These are phyloP conservation scores for Cutaneotrichosporon spelunceum DNA, from an alignment of 1,284 basidiomycete genomes.

Conservation along the genomic window DNA sequence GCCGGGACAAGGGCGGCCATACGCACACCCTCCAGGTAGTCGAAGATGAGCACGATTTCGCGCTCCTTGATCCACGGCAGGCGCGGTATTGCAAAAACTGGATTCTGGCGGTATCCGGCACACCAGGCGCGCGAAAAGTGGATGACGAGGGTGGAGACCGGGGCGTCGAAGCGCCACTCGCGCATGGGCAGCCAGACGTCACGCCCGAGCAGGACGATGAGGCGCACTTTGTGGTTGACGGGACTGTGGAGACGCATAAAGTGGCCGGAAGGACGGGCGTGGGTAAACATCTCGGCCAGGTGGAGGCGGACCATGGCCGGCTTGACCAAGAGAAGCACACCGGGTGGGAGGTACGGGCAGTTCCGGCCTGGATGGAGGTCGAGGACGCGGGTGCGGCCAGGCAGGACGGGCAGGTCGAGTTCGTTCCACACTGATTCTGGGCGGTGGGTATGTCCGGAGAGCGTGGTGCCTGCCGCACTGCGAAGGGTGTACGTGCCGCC, in stretches of 20 bases:
- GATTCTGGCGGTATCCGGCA: neutral
- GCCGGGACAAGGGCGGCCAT: neutral
- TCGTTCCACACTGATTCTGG: neutral
- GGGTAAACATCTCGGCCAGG: neutral
- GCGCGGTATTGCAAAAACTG: neutral
- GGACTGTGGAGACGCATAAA: neutral
- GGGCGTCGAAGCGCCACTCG: neutral
- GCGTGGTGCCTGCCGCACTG: neutral
- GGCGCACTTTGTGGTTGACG: neutral
- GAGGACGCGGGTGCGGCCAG: neutral
- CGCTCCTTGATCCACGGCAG: neutral
- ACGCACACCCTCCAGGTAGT: neutral
- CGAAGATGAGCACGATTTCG: conserved; percentile 5
- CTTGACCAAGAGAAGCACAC: neutral
- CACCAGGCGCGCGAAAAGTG: conserved; percentile 1
- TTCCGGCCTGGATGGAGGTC: conserved; percentile 2
- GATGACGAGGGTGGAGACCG: neutral
- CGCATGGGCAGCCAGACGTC: neutral
- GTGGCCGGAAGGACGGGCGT: neutral
- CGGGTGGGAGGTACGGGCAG: neutral
- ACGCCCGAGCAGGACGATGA: neutral
- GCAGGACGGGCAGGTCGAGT: neutral
- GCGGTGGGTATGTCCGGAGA: neutral
- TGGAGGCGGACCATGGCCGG: neutral
- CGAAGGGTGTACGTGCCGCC: neutral